Base-by-base conservation (phyloP, 257 asterid species). In the Cynanchum wilfordii region DNA sequence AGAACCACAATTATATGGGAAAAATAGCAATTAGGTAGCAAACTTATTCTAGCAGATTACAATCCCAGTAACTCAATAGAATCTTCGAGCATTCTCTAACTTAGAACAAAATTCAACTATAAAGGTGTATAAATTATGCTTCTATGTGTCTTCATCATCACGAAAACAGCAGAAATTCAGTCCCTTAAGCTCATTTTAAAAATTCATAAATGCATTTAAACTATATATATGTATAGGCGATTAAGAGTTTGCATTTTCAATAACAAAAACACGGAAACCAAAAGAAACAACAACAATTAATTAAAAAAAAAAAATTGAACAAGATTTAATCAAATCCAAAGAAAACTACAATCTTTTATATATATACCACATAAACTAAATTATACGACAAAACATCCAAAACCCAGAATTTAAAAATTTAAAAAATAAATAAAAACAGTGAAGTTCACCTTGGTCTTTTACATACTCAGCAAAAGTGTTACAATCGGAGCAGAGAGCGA, bases 401-500 rank as follows among this genome's bases (percentile, higher is more conserved):
- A 58, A 55, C 63, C 64, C 66, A 52, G 59, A 73, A 69, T 73
- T 0, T n/a, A 4, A 57, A 68, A 75, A 45, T 57, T 20, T 9
- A 59, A 20, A 44, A 36, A 63, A 6, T 45, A 19, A 12, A 5
- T 0, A 11, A 60, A 54, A 73, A 51, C 7, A 50, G 13, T 74
- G 19, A 73, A 70, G 40, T 3, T 27, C 74, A 82, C 96, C 96
- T 84, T 89, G 88, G 81, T 93, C 96, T 82, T 89, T 90, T 79
- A 90, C 87, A 81, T 91, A 93, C 75, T 93, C 98, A 6, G 91
- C 84, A 63, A 93, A 89, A 33, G 96, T 83, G 71, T 84, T 90
- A 78, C 98, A 90, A 72, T 91, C 97, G 67, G 98, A 91, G 82
- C 96, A 90, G 70, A 90, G 89, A 75, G 96, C 98, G 30, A 89